A percentile compares a stretch with the other conserved stretches of the same genome.
Evolutionary conservation across 345 rosid genomes (phyloP).

Genomic region (Citrus mangshanensis): DNA sequence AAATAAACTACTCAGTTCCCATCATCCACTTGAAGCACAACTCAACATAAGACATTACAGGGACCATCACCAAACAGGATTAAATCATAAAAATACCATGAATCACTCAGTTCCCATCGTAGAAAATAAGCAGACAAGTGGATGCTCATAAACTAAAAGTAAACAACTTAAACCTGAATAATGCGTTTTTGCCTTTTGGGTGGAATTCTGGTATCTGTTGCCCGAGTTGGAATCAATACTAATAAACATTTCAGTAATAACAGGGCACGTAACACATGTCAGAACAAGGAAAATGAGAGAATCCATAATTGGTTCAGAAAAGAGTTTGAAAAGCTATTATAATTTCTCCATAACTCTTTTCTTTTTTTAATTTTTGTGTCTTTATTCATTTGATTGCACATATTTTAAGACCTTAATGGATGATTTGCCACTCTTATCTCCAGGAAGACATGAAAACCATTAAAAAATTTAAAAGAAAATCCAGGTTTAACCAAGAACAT

Average conservation of each 20-base stretch:
- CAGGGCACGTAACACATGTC: neutral
- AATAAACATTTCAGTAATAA: neutral
- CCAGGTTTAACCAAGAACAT: neutral
- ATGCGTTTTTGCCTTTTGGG: neutral
- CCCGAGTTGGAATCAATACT: neutral
- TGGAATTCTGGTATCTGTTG: neutral
- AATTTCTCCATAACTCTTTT: neutral
- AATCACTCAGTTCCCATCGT: neutral
- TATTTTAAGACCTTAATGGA: neutral
- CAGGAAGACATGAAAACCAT: neutral
- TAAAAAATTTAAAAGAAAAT: neutral
- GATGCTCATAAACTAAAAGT: neutral
- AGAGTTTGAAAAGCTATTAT: neutral
- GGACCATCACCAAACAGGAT: neutral
- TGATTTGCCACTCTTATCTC: neutral
- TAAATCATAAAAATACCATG: neutral
- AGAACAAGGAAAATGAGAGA: neutral
- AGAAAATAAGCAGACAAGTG: neutral
- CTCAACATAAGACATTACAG: neutral
- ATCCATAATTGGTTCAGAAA: neutral
- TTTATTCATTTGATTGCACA: neutral
- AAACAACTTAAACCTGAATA: neutral
- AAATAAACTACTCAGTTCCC: slow-evolving; percentile 3
- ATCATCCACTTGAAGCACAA: slow-evolving; percentile 1
- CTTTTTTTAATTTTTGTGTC: neutral